A percentile compares a stretch with the other conserved stretches of the same genome.
Evolutionary conservation across 495 filamentous ascomycete genomes (phyloP).

Genomic region (Hyaloscypha bicolor): DNA sequence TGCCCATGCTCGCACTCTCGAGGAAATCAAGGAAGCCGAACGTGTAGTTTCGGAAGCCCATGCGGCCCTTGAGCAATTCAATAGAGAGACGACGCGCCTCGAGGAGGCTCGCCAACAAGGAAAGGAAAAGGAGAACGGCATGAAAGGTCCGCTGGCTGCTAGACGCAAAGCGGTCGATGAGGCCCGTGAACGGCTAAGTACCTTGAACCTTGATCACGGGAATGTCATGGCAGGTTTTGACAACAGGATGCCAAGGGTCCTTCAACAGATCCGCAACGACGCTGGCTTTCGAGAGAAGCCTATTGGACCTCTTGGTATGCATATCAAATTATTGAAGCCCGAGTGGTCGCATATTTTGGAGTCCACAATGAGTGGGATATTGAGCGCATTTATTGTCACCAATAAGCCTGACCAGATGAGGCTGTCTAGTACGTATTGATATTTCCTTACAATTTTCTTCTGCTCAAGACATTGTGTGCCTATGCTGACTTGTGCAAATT

Average conservation of each 20-base stretch:
- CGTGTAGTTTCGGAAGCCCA: slow-evolving; percentile 38
- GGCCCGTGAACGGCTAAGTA: slow-evolving; percentile 39
- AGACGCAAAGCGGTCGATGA: slow-evolving; percentile 39
- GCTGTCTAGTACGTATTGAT: slow-evolving; percentile 42
- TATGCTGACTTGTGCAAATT: slow-evolving; percentile 7
- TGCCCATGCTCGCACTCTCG: slow-evolving; percentile 39
- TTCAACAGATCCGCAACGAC: slow-evolving; percentile 69
- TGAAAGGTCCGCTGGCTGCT: slow-evolving; percentile 45
- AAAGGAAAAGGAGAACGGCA: slow-evolving; percentile 29
- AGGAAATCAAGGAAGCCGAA: slow-evolving; percentile 52
- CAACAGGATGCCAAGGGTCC: slow-evolving; percentile 59
- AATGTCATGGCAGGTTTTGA: slow-evolving; percentile 65
- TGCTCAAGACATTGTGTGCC: neutral
- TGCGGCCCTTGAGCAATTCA: slow-evolving; percentile 23
- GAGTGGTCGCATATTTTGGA: slow-evolving; percentile 88
- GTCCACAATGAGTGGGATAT: slow-evolving; percentile 60
- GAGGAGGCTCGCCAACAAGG: slow-evolving; percentile 18
- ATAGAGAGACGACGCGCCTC: slow-evolving; percentile 18
- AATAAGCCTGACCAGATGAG: slow-evolving; percentile 67
- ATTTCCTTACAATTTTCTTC: neutral
- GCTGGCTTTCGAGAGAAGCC: slow-evolving; percentile 67
- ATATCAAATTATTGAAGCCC: slow-evolving; percentile 73
- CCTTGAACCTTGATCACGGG: slow-evolving; percentile 45
- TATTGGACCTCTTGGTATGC: slow-evolving; percentile 79
- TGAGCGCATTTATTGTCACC: slow-evolving; percentile 80